These are phyloP conservation scores for Phytopythium oedochilum DNA, from an alignment of 352 stramenopile species.

Conservation along the genomic window DNA sequence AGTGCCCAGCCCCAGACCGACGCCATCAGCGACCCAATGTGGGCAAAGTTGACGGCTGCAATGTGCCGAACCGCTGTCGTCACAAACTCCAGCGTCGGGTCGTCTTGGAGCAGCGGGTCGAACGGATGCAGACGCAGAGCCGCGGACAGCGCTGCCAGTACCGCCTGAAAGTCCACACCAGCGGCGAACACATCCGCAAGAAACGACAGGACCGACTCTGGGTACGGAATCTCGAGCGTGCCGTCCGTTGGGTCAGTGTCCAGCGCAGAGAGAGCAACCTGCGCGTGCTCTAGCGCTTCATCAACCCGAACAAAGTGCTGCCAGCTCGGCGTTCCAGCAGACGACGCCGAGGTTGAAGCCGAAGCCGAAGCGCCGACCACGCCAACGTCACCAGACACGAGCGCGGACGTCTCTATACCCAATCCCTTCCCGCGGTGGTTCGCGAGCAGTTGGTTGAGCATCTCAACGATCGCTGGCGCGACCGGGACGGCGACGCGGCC, in stretches of 20 bases:
- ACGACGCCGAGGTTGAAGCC: neutral
- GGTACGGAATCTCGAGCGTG: conserved; percentile 14
- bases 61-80: conserved; percentile 24
- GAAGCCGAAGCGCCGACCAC: neutral
- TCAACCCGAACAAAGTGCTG: conserved; percentile 28
- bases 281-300: conserved; percentile 13
- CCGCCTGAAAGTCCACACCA: conserved; percentile 19
- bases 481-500: neutral
- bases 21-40: conserved; percentile 26
- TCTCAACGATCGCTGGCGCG: conserved; percentile 18
- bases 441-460: conserved; percentile 38
- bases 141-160: conserved; percentile 30
- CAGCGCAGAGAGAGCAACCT: neutral
- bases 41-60: conserved; percentile 28
- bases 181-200: conserved; percentile 23
- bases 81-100: neutral
- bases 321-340: conserved; percentile 11
- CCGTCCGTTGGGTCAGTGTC: conserved; percentile 2
- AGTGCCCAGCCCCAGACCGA: conserved; percentile 40
- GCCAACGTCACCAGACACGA: neutral
- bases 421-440: conserved; percentile 1
- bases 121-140: conserved; percentile 21
- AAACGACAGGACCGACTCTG: conserved; percentile 31
- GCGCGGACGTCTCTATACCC: neutral
- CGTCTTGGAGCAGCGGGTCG: neutral